phyloP scores from a whole-genome alignment of 441 rosid species.

The Kokia cookei region DNA sequence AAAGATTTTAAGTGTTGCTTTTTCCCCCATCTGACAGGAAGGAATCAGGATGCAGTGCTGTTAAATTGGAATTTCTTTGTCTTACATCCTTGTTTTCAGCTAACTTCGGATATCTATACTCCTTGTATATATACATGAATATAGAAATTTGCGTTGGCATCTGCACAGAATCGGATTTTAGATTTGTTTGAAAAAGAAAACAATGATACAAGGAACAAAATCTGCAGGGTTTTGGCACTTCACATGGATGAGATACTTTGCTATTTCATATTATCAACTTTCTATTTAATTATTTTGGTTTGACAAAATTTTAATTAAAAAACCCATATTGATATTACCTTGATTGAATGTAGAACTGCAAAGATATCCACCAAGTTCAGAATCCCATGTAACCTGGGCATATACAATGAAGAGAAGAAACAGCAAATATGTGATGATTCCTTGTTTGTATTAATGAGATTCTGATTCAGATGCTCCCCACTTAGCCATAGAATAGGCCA shows the following conservation, averaged over 20 bases:
- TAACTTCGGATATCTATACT: slow-evolving; percentile 10
- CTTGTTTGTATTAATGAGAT: background rate
- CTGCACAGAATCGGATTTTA: background rate
- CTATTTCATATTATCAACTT: background rate
- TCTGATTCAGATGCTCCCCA: slow-evolving; percentile 3
- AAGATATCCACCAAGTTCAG: background rate
- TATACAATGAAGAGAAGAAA: background rate
- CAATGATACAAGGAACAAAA: background rate
- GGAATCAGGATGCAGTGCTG: slow-evolving; percentile 11
- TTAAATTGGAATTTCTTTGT: slow-evolving; percentile 14
- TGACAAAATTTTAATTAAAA: background rate
- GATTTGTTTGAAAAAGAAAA: background rate
- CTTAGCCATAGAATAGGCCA: background rate
- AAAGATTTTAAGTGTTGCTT: background rate
- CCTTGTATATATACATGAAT: background rate
- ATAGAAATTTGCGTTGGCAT: slow-evolving; percentile 4
- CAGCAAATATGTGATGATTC: background rate
- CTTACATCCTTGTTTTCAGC: slow-evolving; percentile 23
- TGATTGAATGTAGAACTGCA: background rate
- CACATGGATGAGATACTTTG: slow-evolving; percentile 4
- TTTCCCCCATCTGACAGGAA: slow-evolving; percentile 13
- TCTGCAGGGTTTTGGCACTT: background rate
- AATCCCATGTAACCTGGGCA: background rate
- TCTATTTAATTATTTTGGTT: background rate
- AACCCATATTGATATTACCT: background rate